Base-by-base conservation (phyloP, 345 rosid genomes). In the Euphorbia peplus region DNA sequence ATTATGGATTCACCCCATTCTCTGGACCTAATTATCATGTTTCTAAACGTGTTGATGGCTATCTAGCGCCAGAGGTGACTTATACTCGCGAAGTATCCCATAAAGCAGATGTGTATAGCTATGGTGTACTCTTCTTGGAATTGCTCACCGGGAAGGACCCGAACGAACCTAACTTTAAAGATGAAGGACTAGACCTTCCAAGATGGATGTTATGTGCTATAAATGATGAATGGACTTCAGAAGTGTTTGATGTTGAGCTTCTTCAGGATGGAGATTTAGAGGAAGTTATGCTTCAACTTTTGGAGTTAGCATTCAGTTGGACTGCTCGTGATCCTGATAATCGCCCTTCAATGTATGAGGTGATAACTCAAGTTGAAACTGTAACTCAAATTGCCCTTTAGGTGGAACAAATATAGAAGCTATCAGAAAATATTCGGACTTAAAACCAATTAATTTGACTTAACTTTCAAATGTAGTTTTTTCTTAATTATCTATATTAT, bases 21-120 rank as follows among this genome's bases (percentile, higher is more conserved):
- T 77, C 80, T 0, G 72, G 71, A 46, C 74, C 78, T 30, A 64
- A 79, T 1, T n/a, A n/a, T n/a, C 73, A 80, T 8, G 61, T 73
- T 46, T 75, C 83, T 18, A 82, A 72, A 73, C 83, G 80, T 19
- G 11, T 82, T 3, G 81, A 77, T 18, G 83, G 83, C 25, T 82
- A 82, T 29, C 80, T 79, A 9, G 86, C 83, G 3, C 86, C 86
- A 0, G 86, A 82, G 67, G 82, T 82, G 41, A 82, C 82, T 6
- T 81, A 77, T 63, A 47, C 78, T 26, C 83, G 66, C 30, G 76
- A 75, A 73, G 77, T 82, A 53, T 79, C 85, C 48, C 85, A 79
- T 50, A 82, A 79, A 42, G 85, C 85, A 1, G 85, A 82, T 69
- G 85, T 82, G 39, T 79, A 82, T 76, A 82, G 85, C 73, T 82